phyloP scores from a whole-genome alignment of 1,284 basidiomycete species.

The Sparassis latifolia region DNA sequence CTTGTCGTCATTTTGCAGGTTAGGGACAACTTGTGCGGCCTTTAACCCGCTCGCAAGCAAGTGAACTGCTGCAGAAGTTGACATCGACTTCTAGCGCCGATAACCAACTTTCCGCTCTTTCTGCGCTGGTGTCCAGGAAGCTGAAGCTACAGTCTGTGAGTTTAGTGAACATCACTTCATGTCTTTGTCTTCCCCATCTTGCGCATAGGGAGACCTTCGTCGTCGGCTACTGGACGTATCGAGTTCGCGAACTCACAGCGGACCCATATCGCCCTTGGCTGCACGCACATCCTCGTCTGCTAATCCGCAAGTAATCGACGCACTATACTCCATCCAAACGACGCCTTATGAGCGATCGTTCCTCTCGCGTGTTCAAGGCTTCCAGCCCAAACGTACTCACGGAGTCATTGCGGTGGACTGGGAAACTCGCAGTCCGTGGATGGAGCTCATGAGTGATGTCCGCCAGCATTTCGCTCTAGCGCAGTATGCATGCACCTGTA shows the following conservation, averaged over 20 bases:
- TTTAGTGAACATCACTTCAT: background rate
- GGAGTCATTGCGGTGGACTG: conserved; percentile 54
- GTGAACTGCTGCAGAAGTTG: conserved; percentile 8
- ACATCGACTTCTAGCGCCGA: background rate
- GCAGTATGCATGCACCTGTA: conserved; percentile 40
- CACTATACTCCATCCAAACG: conserved; percentile 46
- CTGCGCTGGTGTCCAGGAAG: conserved; percentile 9
- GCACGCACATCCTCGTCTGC: conserved; percentile 13
- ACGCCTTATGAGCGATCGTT: conserved; percentile 62
- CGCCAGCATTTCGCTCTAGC: conserved; percentile 51
- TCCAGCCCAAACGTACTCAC: conserved; percentile 5
- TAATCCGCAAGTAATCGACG: conserved; percentile 43
- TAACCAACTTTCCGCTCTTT: background rate
- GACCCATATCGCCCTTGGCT: conserved; percentile 14
- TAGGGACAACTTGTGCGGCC: background rate
- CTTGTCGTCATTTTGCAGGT: background rate
- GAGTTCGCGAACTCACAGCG: background rate
- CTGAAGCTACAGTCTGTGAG: conserved; percentile 12
- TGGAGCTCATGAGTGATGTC: conserved; percentile 65
- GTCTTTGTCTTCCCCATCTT: background rate
- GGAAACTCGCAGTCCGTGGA: conserved; percentile 66
- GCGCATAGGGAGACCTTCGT: conserved; percentile 15
- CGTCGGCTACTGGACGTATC: conserved; percentile 9
- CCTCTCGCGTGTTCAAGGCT: conserved; percentile 49
- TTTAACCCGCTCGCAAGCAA: conserved; percentile 6